Percentiles rank a stretch among this genome's conserved stretches.
phyloP scores from a whole-genome alignment of 306 rosid genomes.

The Fragaria nilgerrensis region DNA sequence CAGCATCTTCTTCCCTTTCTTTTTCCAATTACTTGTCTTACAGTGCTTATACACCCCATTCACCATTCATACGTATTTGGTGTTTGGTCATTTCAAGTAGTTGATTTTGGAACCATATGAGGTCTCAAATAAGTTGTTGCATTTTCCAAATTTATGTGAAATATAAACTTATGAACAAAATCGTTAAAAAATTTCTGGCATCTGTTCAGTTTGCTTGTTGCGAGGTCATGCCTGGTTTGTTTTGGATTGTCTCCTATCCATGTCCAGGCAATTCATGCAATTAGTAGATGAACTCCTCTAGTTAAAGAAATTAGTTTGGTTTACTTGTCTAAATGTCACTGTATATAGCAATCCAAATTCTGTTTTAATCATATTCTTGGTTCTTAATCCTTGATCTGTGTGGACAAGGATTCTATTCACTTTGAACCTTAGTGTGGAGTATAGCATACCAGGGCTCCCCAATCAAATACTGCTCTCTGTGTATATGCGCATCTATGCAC shows the following conservation, averaged over 20 bases:
- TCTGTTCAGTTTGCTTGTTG: background rate
- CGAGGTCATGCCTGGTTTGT: background rate
- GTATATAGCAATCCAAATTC: background rate
- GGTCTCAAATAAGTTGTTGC: background rate
- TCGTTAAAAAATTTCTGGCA: background rate
- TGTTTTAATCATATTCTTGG: background rate
- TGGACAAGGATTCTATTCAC: background rate
- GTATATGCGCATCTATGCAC: background rate
- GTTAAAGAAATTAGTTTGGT: background rate
- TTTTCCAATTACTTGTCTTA: background rate
- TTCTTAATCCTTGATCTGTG: background rate
- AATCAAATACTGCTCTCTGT: background rate
- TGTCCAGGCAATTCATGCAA: background rate
- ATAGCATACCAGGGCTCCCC: background rate
- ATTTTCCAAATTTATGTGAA: background rate
- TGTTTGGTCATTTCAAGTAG: background rate
- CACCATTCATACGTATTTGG: background rate
- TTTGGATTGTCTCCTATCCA: background rate
- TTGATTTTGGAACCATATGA: background rate
- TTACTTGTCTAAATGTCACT: background rate
- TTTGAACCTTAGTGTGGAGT: background rate
- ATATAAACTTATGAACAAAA: background rate
- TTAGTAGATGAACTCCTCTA: background rate
- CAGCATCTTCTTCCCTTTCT: conserved; percentile 26
- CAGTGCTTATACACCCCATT: background rate